phyloP scores from a whole-genome alignment of 1,284 basidiomycete genomes.

The Agroathelia rolfsii region DNA sequence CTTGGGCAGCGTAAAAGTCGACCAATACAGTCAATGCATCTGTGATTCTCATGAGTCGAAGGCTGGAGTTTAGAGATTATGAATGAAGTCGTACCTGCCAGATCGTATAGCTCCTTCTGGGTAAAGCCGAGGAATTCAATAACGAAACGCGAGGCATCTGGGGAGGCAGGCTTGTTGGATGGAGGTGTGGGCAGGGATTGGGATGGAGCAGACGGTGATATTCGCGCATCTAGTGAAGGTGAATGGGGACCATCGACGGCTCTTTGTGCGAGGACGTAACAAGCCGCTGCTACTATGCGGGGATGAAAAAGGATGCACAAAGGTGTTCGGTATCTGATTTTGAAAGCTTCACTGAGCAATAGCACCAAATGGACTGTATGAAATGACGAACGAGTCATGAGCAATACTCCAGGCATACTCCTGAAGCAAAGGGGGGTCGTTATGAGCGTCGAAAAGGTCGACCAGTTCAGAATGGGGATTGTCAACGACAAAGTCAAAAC shows the following conservation, averaged over 20 bases:
- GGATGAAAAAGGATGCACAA: conserved; percentile 61
- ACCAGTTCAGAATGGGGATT: conserved; percentile 74
- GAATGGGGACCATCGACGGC: conserved; percentile 62
- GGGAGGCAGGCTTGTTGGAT: conserved; percentile 60
- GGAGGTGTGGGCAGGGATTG: conserved; percentile 65
- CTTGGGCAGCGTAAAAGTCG: conserved; percentile 64
- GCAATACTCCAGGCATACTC: conserved; percentile 76
- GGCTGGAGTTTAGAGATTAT: conserved; percentile 2
- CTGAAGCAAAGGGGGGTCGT: conserved; percentile 38
- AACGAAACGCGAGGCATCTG: conserved; percentile 56
- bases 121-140: conserved; percentile 57
- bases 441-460: conserved; percentile 49
- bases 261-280: conserved; percentile 64
- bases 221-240: conserved; percentile 59
- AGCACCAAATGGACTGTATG: conserved; percentile 11
- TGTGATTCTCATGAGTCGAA: conserved; percentile 19
- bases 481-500: conserved; percentile 83
- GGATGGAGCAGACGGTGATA: conserved; percentile 50
- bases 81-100: conserved; percentile 40
- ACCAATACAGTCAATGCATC: conserved; percentile 57
- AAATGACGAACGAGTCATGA: conserved; percentile 65
- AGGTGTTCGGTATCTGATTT: conserved; percentile 62
- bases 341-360: not conserved
- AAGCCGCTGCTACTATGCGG: conserved; percentile 60
- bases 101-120: conserved; percentile 41